Evolutionary conservation across 1,284 basidiomycete genomes (phyloP).

Genomic region (Tilletia indica): DNA sequence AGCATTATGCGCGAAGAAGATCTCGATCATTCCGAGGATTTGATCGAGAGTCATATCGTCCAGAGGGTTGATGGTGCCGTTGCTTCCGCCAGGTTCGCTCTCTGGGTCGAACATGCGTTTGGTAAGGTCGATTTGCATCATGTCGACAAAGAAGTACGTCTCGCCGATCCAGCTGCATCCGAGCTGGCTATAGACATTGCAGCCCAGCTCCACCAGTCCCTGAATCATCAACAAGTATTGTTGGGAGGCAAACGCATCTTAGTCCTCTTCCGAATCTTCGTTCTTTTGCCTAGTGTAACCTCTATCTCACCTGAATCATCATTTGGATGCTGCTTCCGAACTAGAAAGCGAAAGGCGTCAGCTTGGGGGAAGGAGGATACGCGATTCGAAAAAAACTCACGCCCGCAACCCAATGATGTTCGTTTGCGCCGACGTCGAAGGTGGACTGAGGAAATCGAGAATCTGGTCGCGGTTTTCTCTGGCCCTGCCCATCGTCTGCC

Average conservation of each 20-base stretch:
- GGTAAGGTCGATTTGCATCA: slow-evolving; percentile 4
- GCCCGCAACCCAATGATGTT: slow-evolving; percentile 3
- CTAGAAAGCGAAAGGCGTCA: background rate
- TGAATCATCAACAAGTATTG: background rate
- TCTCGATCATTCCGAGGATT: slow-evolving; percentile 1
- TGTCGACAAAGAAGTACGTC: slow-evolving; percentile 9
- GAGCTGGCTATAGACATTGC: slow-evolving; percentile 11
- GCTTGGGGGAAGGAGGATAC: too few relatives aligned
- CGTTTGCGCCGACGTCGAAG: background rate
- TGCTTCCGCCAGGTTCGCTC: too few relatives aligned
- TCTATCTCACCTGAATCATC: too few relatives aligned
- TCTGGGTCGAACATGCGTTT: slow-evolving; percentile 10
- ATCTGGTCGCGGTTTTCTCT: background rate
- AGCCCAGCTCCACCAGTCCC: slow-evolving; percentile 10
- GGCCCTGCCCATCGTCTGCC: too few relatives aligned
- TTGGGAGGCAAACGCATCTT: too few relatives aligned
- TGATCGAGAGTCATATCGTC: slow-evolving; percentile 12
- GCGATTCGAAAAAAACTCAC: background rate
- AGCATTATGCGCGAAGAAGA: background rate
- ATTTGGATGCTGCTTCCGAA: background rate
- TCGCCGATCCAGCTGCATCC: slow-evolving; percentile 14
- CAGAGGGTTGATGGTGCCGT: background rate
- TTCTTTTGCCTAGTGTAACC: too few relatives aligned
- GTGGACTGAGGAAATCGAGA: slow-evolving; percentile 6
- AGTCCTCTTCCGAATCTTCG: too few relatives aligned